Conservation (phyloP, 495 filamentous ascomycete species). For the Astrothelium macrocarpum region DNA sequence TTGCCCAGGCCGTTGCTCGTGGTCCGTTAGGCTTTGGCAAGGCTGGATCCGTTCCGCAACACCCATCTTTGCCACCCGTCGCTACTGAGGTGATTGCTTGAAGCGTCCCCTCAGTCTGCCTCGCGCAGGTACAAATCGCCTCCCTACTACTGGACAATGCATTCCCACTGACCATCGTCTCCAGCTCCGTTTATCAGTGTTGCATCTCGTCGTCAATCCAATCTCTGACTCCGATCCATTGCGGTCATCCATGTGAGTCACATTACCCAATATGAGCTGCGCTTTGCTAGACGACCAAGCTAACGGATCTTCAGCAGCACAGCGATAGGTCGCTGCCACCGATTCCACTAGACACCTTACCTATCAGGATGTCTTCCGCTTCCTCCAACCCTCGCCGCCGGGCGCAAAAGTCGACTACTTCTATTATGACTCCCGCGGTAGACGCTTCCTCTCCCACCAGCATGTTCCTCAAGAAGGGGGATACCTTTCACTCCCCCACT, state of each 20-base stretch:
- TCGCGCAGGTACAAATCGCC: neutral
- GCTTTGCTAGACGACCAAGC: neutral
- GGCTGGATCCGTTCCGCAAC: neutral
- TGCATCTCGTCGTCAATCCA: neutral
- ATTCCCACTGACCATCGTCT: neutral
- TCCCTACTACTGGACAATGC: neutral
- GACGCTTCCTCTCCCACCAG: conserved; percentile 20
- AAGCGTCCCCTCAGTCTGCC: conserved; percentile 3
- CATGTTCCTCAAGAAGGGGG: conserved; percentile 47
- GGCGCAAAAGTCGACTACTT: conserved; percentile 18
- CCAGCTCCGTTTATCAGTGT: neutral
- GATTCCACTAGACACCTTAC: neutral
- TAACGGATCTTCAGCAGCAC: conserved; percentile 1
- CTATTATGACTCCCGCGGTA: conserved; percentile 18
- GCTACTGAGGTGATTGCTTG: neutral
- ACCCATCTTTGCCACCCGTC: neutral
- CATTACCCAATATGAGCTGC: neutral
- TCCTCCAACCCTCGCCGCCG: conserved; percentile 30
- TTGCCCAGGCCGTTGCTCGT: neutral
- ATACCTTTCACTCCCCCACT: conserved; percentile 51
- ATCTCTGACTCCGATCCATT: neutral
- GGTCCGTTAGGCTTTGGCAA: neutral
- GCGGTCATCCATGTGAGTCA: conserved; percentile 1
- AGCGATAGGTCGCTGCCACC: conserved; percentile 2
- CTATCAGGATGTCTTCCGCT: conserved; percentile 25